Evolutionary conservation across 257 asterid species (phyloP), one percentile per base, ranked within the genome.

Genomic region (Thymus quinquecostatus): DNA sequence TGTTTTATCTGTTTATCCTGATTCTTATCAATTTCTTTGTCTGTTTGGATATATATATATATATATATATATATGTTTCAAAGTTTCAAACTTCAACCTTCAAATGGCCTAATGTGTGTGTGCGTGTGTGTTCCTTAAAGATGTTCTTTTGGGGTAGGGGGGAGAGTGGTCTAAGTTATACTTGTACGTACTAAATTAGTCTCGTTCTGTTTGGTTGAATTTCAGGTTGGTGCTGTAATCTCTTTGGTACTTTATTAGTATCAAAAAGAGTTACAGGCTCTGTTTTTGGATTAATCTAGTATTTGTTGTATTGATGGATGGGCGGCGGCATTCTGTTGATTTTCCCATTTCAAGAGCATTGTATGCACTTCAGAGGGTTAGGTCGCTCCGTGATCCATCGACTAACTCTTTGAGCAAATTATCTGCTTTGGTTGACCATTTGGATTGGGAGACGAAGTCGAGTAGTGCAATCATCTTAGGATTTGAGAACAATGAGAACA

Each of bases 361-460:
- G 75, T 82, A 87, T 44, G 96, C 95, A 28, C 92, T 89, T 11
- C 80, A 86, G 74, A 81, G 95, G 81, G 96, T 89, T 60, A 84
- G 86, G 84, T 89, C 96, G 6, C 94, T 89, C 64, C 84, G 96
- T 29, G 96, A 89, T 74, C 96, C 96, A 44, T 80, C 92, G 8
- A 89, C 95, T 40, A 89, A 81, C 74, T 89, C 96, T 0, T 74
- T 82, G 71, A 86, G 89, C 83, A 86, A 84, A 76, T 80, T 87
- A 30, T 78, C 90, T n/a, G 59, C 86, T 29, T 69, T 81, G 49
- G 81, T 81, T 28, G 92, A 85, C 56, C 80, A 77, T 70, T 68
- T 78, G 82, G 83, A 84, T 50, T 89, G 94, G 96, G 96, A 89
- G 62, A 84, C 85, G 9, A 76, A 84, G 78, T 85, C 86, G 58